These are phyloP conservation scores for Trichosporon coremiiforme DNA, from an alignment of 1,284 basidiomycete species.

Conservation along the genomic window DNA sequence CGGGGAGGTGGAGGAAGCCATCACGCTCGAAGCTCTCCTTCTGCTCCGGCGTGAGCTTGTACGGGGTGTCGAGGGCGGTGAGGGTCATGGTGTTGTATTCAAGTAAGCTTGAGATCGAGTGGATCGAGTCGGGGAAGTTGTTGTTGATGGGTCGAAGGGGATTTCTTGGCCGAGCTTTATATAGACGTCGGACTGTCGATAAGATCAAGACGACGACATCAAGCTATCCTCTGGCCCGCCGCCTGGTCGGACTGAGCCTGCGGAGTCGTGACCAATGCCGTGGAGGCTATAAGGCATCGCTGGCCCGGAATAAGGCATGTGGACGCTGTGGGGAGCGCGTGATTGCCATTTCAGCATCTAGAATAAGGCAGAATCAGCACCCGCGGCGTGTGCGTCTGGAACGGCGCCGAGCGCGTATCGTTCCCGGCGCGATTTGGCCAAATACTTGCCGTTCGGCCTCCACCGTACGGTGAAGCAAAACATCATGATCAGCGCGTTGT, in stretches of 20 bases:
- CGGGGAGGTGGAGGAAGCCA: conserved; percentile 39
- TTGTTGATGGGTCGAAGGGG: neutral
- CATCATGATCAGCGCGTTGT: neutral
- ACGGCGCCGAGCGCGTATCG: neutral
- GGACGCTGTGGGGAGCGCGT: neutral
- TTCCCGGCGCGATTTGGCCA: neutral
- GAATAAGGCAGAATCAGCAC: conserved; percentile 20
- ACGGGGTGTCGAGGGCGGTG: conserved; percentile 28
- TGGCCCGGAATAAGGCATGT: conserved; percentile 19
- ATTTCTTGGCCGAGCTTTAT: neutral
- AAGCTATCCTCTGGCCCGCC: neutral
- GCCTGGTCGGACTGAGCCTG: neutral
- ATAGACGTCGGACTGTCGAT: neutral
- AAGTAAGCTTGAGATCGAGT: conserved; percentile 2
- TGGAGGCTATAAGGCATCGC: conserved; percentile 1
- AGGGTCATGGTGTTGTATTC: neutral
- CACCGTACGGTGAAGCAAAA: no score
- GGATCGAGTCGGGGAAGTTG: neutral
- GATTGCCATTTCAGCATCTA: conserved; percentile 9
- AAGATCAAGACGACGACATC: neutral
- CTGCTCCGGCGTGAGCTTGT: conserved; percentile 33
- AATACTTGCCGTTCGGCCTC: neutral
- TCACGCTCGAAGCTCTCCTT: conserved; percentile 31
- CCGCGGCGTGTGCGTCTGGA: neutral
- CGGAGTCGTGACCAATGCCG: conserved; percentile 2